Percentiles rank a stretch among this genome's conserved stretches.
Conservation (phyloP, 78 protist genomes). For the Thecamonas trahens region DNA sequence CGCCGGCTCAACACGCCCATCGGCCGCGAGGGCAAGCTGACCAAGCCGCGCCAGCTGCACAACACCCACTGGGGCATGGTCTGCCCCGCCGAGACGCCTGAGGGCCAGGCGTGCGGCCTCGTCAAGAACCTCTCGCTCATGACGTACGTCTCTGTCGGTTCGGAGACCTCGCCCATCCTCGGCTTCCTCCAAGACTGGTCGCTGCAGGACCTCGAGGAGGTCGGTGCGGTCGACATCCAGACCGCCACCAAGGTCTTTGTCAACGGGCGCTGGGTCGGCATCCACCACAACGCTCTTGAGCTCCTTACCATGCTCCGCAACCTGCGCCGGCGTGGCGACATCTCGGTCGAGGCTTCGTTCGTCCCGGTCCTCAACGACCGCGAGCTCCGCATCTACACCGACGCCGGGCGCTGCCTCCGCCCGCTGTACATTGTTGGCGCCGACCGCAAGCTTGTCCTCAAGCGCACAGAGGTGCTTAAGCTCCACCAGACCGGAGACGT, state of each 20-base stretch:
- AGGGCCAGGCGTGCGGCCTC: slow-evolving; percentile 93
- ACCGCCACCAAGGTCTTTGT: slow-evolving; percentile 87
- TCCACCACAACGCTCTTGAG: slow-evolving; percentile 72
- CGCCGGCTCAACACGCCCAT: slow-evolving; percentile 96
- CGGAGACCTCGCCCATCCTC: slow-evolving; percentile 25
- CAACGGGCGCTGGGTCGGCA: slow-evolving; percentile 98
- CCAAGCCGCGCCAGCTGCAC: slow-evolving; percentile 96
- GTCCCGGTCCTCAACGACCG: slow-evolving; percentile 76
- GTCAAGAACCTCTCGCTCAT: slow-evolving; percentile 97
- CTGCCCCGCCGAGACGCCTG: slow-evolving; percentile 99
- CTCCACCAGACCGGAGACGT: not conserved
- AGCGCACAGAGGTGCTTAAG: not conserved
- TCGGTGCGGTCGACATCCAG: slow-evolving; percentile 9
- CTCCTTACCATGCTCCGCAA: slow-evolving; percentile 62
- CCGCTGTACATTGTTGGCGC: slow-evolving; percentile 93
- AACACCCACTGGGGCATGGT: slow-evolving; percentile 99
- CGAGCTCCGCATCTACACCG: slow-evolving; percentile 83
- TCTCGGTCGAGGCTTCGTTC: slow-evolving; percentile 54
- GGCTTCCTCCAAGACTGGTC: slow-evolving; percentile 50
- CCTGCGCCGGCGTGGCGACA: slow-evolving; percentile 59
- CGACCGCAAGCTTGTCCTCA: not conserved
- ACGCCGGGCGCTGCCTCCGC: slow-evolving; percentile 92
- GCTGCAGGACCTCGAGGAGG: slow-evolving; percentile 1
- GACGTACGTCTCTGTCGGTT: slow-evolving; percentile 88
- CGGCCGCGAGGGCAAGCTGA: slow-evolving; percentile 86